A percentile compares a stretch with the other conserved stretches of the same genome.
Evolutionary conservation across 2,329 filamentous ascomycete species (phyloP).

Genomic region (Alternaria brassicicola): DNA sequence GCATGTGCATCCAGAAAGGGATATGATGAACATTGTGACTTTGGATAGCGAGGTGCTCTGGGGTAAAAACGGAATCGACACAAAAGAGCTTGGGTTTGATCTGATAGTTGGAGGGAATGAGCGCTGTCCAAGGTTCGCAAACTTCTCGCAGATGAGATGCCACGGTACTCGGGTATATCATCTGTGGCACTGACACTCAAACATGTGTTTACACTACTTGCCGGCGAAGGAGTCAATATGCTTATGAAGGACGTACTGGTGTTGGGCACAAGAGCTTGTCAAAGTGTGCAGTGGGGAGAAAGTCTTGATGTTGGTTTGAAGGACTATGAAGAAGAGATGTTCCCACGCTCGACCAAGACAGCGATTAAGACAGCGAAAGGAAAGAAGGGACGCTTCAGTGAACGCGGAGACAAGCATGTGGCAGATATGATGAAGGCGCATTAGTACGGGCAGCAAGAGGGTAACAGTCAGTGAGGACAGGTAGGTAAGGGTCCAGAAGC

Average conservation of each 20-base stretch:
- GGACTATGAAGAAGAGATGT: constrained; percentile 38
- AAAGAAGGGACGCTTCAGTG: constrained; percentile 32
- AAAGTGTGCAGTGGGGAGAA: constrained; percentile 23
- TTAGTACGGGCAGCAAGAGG: constrained; percentile 6
- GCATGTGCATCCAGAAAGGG: constrained; percentile 59
- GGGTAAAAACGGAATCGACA: constrained; percentile 33
- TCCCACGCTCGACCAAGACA: constrained; percentile 25
- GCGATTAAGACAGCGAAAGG: constrained; percentile 27
- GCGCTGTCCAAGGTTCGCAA: constrained; percentile 52
- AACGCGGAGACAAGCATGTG: constrained; percentile 24
- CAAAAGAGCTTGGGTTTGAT: constrained; percentile 46
- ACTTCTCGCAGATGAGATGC: constrained; percentile 45
- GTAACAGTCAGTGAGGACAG: not conserved
- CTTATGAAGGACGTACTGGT: constrained; percentile 62
- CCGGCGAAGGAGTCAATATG: constrained; percentile 65
- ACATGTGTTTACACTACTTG: constrained; percentile 64
- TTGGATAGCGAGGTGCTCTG: constrained; percentile 37
- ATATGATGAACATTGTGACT: constrained; percentile 57
- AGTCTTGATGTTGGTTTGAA: constrained; percentile 23
- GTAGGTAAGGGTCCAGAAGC: not conserved
- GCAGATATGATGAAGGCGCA: constrained; percentile 31
- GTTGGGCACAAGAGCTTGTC: constrained; percentile 48
- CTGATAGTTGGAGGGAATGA: constrained; percentile 58
- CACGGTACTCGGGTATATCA: constrained; percentile 56
- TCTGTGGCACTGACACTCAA: constrained; percentile 54